Conservation (phyloP, 2,329 filamentous ascomycete genomes). For the Orbilia oligospora region DNA sequence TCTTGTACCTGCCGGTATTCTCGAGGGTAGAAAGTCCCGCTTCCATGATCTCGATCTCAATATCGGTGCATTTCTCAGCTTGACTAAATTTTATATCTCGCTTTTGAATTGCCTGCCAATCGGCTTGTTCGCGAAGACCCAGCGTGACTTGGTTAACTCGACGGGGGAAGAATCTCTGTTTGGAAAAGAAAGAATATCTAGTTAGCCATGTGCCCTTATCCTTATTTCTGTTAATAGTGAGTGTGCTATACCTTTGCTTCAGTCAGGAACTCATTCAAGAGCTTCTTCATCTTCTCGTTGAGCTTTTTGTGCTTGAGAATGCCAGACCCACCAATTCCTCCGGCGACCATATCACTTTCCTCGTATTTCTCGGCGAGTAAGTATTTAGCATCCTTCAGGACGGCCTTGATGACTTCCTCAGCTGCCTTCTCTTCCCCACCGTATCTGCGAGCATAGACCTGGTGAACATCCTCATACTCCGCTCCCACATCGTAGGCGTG, state of each 20-base stretch:
- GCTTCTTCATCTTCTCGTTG: conserved; percentile 1
- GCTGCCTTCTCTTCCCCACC: not conserved
- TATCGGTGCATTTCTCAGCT: conserved; percentile 21
- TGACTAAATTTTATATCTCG: conserved; percentile 4
- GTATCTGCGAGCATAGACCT: conserved; percentile 31
- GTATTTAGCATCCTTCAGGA: conserved; percentile 19
- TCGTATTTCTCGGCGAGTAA: not conserved
- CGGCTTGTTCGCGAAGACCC: conserved; percentile 10
- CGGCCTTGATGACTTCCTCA: not conserved
- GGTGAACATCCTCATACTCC: conserved; percentile 34
- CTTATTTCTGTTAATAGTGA: not conserved
- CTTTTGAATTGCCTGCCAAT: conserved; percentile 1
- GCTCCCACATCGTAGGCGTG: conserved; percentile 31
- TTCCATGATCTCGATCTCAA: conserved; percentile 7
- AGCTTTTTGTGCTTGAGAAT: not conserved
- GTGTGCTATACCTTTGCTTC: not conserved
- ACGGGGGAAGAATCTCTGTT: not conserved
- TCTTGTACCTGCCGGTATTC: not conserved
- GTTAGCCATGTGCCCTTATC: not conserved
- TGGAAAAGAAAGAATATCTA: not conserved
- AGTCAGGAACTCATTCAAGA: not conserved
- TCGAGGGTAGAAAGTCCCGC: not conserved
- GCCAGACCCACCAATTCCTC: not conserved
- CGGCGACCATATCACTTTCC: not conserved
- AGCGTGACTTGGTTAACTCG: not conserved